Conservation (phyloP, 306 rosid genomes). For the Medicago arabica region DNA sequence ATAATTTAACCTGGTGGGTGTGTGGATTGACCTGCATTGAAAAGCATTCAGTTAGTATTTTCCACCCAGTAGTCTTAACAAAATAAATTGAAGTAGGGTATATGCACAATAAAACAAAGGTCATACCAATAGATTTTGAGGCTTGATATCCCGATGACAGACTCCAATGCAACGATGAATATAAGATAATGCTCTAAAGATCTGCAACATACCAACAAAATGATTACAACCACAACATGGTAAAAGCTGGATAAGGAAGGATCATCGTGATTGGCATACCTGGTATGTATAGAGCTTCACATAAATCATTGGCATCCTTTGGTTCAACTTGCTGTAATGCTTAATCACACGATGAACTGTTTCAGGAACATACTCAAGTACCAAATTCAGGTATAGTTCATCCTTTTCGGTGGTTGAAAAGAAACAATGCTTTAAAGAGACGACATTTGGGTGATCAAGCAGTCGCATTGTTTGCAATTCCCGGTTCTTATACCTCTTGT, state of each 20-base stretch:
- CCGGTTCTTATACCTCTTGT: conserved; percentile 95
- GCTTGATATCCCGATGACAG: conserved; percentile 96
- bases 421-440: conserved; percentile 93
- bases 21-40: conserved; percentile 88
- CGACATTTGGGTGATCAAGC: conserved; percentile 97
- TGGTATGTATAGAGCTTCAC: conserved; percentile 93
- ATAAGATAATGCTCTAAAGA: conserved; percentile 88
- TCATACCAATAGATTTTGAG: conserved; percentile 92
- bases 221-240: conserved; percentile 33
- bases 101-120: conserved; percentile 10
- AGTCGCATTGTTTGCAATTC: conserved; percentile 99
- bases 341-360: conserved; percentile 96
- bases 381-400: conserved; percentile 93
- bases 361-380: conserved; percentile 97
- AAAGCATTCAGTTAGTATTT: conserved; percentile 19
- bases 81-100: conserved; percentile 15
- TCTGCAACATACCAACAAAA: conserved; percentile 57
- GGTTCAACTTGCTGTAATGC: conserved; percentile 96
- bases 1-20: conserved; percentile 93
- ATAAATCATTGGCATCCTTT: conserved; percentile 90
- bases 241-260: conserved; percentile 8
- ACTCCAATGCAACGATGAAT: conserved; percentile 97
- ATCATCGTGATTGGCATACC: conserved; percentile 45
- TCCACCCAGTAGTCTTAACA: conserved; percentile 17
- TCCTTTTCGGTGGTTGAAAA: conserved; percentile 98